Evolutionary conservation across 768 basidiomycete species (phyloP), one percentile per base, ranked within the genome.

Genomic region (Mycena belliarum): DNA sequence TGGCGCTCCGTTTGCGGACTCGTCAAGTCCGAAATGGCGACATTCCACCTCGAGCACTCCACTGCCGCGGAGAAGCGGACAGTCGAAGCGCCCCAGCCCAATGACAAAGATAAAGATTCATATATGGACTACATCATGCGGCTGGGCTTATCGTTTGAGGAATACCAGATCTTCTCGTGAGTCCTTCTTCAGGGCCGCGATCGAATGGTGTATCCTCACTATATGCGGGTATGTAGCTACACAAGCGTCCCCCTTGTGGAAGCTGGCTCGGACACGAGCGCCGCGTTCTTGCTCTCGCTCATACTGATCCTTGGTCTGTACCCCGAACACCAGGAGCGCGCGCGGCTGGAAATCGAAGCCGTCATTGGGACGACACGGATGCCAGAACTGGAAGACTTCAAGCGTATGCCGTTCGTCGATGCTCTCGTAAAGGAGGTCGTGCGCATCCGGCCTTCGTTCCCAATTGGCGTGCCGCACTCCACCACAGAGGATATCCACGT

Each of bases 281-380:
- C 63, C 7, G 57, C 53, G 10, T 64, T 40, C 32, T 25, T 64
- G 14, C 46, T 61, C 25, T 58, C 55, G 12, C 42, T 64, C 3
- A 38, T 59, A 25, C 57, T 66, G 6, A 45, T 52, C 5, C 49
- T 66, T 12, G 48, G 55, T 14, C 24, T 46, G n/a, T 56, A 52
- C 46, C 72, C 72, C 6, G 63, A 70, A 15, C 59, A 52, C 21
- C 70, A 69, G 49, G 49, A 49, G 20, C 64, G 64, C 25, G 69
- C 67, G 1, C 64, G 66, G 33, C 52, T 52, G 33, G 72, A 73
- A 51, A 53, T 72, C 26, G 68, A 73, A 38, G 32, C 44, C 4
- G 63, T 68, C 18, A 53, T 70, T 4, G 68, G 69, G 25, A 21
- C 26, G 14, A 59, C 62, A n/a, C 61, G 68, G 0, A 37, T 72